Evolutionary conservation across 2,329 filamentous ascomycete genomes (phyloP), one percentile per base, ranked within the genome.

Genomic region (Colletotrichum destructivum): DNA sequence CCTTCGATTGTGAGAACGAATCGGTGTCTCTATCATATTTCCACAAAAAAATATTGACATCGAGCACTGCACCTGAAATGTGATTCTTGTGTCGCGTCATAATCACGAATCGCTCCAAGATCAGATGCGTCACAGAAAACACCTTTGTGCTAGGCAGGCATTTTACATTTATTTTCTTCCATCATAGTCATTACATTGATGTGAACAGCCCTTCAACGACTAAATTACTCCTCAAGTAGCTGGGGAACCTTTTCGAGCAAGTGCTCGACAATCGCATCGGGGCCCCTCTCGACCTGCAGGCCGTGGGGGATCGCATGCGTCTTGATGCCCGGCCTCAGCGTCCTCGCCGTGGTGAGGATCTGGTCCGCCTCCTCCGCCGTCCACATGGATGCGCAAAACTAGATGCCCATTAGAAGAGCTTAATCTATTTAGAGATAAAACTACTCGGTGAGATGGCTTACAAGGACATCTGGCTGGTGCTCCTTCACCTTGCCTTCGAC

Each of bases 311-410:
- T 85, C 0, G 86, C 86, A 75, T 88, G 83, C 0, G 84, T 87
- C 77, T 84, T 86, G 72, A 89, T 83, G 12, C 82, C 81, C 0
- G 87, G 86, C 26, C 82, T 78, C 35, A 84, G 81, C 1, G 79
- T 76, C 69, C 81, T 80, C 1, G 87, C 87, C 42, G 84, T 84
- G 1, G 77, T 74, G 31, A 83, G 79, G 35, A 88, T 88, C 71
- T 83, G 76, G 8, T 80, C 75, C 31, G 82, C 83, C 77, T 89
- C 81, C 73, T 88, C 85, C 0, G 82, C 75, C 0, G 82, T 82
- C 84, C 83, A 85, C 83, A 84, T 85, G n/a, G 82, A 91, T 3
- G 90, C 90, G 62, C 86, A 89, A 81, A 90, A 91, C 88, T 91
- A 8, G 11, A 18, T 0, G 9, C 12, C 8, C 15, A 18, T 38